Conservation (phyloP, 2,329 filamentous ascomycete species). For the Botrytis squamosa region DNA sequence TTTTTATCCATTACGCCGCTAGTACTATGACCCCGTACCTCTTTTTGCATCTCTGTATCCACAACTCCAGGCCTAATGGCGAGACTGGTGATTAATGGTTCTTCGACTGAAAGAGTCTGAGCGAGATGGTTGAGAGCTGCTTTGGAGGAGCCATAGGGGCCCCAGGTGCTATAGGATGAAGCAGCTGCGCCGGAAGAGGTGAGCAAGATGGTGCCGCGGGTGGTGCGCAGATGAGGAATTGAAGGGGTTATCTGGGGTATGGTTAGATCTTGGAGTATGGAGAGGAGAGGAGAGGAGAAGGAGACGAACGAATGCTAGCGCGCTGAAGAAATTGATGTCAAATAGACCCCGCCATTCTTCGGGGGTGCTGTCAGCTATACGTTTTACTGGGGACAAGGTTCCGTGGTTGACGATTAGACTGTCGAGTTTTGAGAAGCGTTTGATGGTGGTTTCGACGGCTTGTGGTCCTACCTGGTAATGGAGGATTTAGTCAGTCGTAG, state of each 20-base stretch:
- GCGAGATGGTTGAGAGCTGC: conserved; percentile 80
- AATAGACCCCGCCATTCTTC: conserved; percentile 75
- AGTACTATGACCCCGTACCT: conserved; percentile 64
- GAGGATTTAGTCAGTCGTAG: neutral
- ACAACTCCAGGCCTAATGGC: conserved; percentile 77
- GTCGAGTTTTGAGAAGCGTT: conserved; percentile 71
- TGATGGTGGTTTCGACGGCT: conserved; percentile 63
- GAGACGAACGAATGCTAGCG: conserved; percentile 68
- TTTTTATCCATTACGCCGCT: conserved; percentile 56
- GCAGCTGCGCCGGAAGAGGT: conserved; percentile 76
- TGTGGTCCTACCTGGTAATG: conserved; percentile 50
- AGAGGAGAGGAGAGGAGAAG: neutral
- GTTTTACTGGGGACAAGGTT: conserved; percentile 70
- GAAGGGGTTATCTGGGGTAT: conserved; percentile 56
- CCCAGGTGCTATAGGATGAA: conserved; percentile 69
- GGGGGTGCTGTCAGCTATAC: conserved; percentile 63
- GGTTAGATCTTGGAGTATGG: conserved; percentile 21
- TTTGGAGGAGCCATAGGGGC: conserved; percentile 78
- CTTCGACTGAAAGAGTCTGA: conserved; percentile 70
- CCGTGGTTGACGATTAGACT: conserved; percentile 88
- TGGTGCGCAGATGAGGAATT: conserved; percentile 65
- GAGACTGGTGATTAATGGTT: conserved; percentile 71
- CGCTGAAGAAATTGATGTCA: conserved; percentile 85
- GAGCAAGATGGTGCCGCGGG: conserved; percentile 71
- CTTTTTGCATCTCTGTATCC: conserved; percentile 87